Base-by-base conservation (phyloP, 371 early-diverging fungal species). In the Mucor velutinosus region DNA sequence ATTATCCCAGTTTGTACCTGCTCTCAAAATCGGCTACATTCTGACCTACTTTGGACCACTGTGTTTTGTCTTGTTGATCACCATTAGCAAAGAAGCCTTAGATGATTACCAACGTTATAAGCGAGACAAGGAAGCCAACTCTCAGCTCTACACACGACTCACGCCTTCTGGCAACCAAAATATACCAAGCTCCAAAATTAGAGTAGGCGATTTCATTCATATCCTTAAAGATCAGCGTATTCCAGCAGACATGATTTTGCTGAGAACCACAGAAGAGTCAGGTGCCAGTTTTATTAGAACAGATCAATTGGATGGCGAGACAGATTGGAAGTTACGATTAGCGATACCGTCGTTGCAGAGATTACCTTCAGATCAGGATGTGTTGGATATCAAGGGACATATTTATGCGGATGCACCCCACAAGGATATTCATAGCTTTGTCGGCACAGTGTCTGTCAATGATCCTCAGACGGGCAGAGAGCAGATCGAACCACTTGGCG, bases 301-400 rank as follows among this genome's bases (percentile, higher is more conserved):
- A 4, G 99, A 99, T 83, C 99, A 99, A 74, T 84, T 99, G 51
- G 99, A 99, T 77, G 99, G 99, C 66, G 99, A 99, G 76, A 99
- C 99, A 0, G 99, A 99, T 74, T 99, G 99, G 99, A 99, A 99
- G 81, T 79, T 99, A 65, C 86, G 94, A 39, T 72, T 96, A 19
- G 96, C 98, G 0, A 91, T 95, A 21, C 90, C 94, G 15, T 86
- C 87, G 0, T 82, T 89, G 23, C 97, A 98, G 73, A 87, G 89
- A 58, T 72, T 95, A 19, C 75, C 84, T 3, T 78, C 79, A 29
- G 90, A 93, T 64, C 68, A 77, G 39, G 81, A 83, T 4, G 73
- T 95, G 35, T 70, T 92, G 37, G 69, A 76, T 35, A 64, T 90
- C 35, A 78, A 86, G 14, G 95, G 90, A 7, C 84, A 86, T n/a